Base-by-base conservation (phyloP, 805 yeast species). In the Yamadazyma insecticola region DNA sequence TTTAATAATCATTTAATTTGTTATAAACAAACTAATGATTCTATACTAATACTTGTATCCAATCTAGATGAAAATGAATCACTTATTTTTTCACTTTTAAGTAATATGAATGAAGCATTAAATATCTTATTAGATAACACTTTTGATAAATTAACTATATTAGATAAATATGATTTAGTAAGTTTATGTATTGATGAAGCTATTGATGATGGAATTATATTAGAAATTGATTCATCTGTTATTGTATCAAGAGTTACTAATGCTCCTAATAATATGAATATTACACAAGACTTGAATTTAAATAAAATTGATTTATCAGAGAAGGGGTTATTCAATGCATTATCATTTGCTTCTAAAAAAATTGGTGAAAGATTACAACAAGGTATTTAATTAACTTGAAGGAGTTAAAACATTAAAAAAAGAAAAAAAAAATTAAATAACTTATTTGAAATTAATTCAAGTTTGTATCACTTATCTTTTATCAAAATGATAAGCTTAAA, bases 241-340 rank as follows among this genome's bases (percentile, higher is more conserved):
- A 84, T 92, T 45, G 89, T 90, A 2, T 76, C 94, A 11, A 76
- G 98, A 60, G 96, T 89, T 16, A 84, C 97, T n/a, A 75, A 77
- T 37, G 79, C 92, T 19, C 95, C 96, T 27, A 59, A 47, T 19
- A 42, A 42, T 14, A 45, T 42, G 30, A 48, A 45, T 26, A 39
- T 76, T 20, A 76, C 71, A 42, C 45, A 41, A 34, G 96, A 87
- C 46, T 47, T 55, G 48, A 69, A 72, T 40, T 63, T 77, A 47
- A 70, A 72, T 48, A 64, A 72, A 36, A 71, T 83, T 35, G 89
- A 82, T 48, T 55, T 79, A 26, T 70, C 78, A 33, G 92, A 83
- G 55, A 81, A 76, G 53, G 88, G 90, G 12, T 63, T 92, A 41
- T 67, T 82, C 57, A 82, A 78, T 55, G 95, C 95, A 11, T 85